Percentiles rank a stretch among this genome's conserved stretches.
Evolutionary conservation across 2,329 filamentous ascomycete species (phyloP).

Genomic region (Seiridium unicorne): DNA sequence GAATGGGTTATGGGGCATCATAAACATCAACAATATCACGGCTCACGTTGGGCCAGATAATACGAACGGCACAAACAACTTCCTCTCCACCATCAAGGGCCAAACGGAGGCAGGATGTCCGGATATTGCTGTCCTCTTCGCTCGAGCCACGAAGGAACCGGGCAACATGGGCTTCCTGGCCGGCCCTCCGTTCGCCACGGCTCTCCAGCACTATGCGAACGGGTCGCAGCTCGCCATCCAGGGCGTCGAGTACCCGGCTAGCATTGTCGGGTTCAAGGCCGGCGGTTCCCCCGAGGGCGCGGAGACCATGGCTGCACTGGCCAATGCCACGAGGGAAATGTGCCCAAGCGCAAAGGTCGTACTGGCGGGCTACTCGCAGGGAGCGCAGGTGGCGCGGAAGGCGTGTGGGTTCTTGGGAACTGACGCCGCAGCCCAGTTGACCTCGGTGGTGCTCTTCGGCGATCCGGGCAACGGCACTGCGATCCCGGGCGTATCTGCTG

Average conservation of each 20-base stretch:
- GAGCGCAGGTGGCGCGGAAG: conserved; percentile 26
- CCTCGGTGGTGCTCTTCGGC: conserved; percentile 25
- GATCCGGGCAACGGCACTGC: conserved; percentile 20
- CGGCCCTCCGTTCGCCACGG: conserved; percentile 21
- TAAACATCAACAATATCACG: conserved; percentile 9
- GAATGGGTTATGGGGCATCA: conserved; percentile 9
- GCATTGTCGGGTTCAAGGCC: conserved; percentile 16
- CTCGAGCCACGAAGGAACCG: conserved; percentile 23
- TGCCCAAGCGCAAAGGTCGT: conserved; percentile 40
- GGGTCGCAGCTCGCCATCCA: conserved; percentile 17
- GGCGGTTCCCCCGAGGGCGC: conserved; percentile 21
- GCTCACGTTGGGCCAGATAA: neutral
- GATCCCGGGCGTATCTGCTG: conserved; percentile 13
- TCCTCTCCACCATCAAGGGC: neutral
- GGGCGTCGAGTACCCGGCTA: conserved; percentile 24
- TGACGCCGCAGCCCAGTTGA: conserved; percentile 2
- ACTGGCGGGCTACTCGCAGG: conserved; percentile 36
- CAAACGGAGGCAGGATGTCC: conserved; percentile 7
- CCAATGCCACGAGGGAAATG: conserved; percentile 21
- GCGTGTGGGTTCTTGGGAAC: conserved; percentile 18
- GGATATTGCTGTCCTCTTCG: conserved; percentile 23
- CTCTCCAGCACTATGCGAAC: conserved; percentile 13
- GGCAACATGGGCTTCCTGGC: conserved; percentile 23
- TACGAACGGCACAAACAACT: neutral
- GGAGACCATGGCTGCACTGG: conserved; percentile 6